These are phyloP conservation scores for Backusella luteola DNA, from an alignment of 192 early-diverging fungal species.

Conservation along the genomic window DNA sequence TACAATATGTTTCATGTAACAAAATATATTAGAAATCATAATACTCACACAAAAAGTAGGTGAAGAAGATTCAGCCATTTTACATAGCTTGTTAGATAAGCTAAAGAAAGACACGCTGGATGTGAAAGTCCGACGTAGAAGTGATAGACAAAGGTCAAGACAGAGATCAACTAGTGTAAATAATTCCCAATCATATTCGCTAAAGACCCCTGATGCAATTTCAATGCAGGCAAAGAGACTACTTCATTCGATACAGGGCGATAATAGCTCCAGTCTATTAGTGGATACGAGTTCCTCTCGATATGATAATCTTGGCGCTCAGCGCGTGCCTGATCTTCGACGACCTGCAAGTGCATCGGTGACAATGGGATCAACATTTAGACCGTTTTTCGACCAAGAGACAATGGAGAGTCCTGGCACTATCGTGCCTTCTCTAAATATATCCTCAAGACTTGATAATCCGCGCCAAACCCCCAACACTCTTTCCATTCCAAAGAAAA, in stretches of 20 bases:
- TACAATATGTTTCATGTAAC: neutral
- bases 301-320: neutral
- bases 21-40: neutral
- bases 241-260: slow-evolving; percentile 26
- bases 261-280: slow-evolving; percentile 12
- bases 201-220: slow-evolving; percentile 25
- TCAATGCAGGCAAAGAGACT: slow-evolving; percentile 25
- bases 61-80: slow-evolving; percentile 58
- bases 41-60: slow-evolving; percentile 11
- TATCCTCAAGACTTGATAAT: neutral
- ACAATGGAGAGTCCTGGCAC: neutral
- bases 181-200: neutral
- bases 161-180: slow-evolving; percentile 25
- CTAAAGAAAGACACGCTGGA: slow-evolving; percentile 48
- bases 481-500: neutral
- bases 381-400: slow-evolving; percentile 1
- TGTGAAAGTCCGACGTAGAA: slow-evolving; percentile 13
- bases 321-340: neutral
- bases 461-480: neutral
- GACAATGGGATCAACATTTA: neutral
- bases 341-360: slow-evolving; percentile 9
- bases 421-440: neutral
- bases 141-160: slow-evolving; percentile 17
- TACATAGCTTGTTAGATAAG: slow-evolving; percentile 71
- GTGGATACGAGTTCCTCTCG: neutral